Evolutionary conservation across 2,329 filamentous ascomycete genomes (phyloP).

Genomic region (Samsoniella hepiali): DNA sequence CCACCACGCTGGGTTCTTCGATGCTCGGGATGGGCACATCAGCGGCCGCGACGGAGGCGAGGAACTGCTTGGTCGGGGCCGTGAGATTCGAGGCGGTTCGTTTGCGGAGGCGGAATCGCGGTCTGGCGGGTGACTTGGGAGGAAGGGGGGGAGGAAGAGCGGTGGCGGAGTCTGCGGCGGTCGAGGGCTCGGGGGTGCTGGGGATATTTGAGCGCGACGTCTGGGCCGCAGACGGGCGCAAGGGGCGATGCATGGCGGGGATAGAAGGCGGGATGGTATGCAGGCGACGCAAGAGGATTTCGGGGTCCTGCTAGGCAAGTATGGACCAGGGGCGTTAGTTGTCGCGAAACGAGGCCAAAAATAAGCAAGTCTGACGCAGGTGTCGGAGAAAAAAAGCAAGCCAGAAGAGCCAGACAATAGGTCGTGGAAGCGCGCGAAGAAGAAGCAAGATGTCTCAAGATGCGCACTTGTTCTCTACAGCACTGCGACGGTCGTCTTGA

Average conservation of each 20-base stretch:
- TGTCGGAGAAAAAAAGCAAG: conserved; percentile 15
- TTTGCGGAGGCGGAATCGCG: conserved; percentile 53
- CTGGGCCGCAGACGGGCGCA: conserved; percentile 45
- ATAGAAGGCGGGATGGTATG: conserved; percentile 8
- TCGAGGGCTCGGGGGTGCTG: conserved; percentile 49
- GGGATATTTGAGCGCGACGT: conserved; percentile 38
- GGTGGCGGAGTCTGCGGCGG: conserved; percentile 30
- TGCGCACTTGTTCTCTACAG: conserved; percentile 5
- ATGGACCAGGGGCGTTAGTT: conserved; percentile 8
- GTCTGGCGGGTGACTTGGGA: conserved; percentile 44
- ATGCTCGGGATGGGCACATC: conserved; percentile 64
- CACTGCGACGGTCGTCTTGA: not conserved
- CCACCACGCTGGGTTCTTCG: conserved; percentile 49
- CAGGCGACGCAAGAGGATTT: conserved; percentile 5
- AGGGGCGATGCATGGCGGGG: conserved; percentile 27
- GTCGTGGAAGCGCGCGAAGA: conserved; percentile 4
- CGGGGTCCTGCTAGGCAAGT: not conserved
- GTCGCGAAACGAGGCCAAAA: not conserved
- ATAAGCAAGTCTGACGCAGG: conserved; percentile 17
- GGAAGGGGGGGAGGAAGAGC: conserved; percentile 26
- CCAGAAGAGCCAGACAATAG: conserved; percentile 6
- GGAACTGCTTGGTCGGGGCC: conserved; percentile 62
- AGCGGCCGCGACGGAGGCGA: conserved; percentile 64
- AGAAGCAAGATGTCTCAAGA: conserved; percentile 5
- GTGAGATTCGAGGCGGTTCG: conserved; percentile 51